Evolutionary conservation across 192 early-diverging fungal genomes (phyloP), one percentile per base, ranked within the genome.

Genomic region (Geranomyces variabilis): DNA sequence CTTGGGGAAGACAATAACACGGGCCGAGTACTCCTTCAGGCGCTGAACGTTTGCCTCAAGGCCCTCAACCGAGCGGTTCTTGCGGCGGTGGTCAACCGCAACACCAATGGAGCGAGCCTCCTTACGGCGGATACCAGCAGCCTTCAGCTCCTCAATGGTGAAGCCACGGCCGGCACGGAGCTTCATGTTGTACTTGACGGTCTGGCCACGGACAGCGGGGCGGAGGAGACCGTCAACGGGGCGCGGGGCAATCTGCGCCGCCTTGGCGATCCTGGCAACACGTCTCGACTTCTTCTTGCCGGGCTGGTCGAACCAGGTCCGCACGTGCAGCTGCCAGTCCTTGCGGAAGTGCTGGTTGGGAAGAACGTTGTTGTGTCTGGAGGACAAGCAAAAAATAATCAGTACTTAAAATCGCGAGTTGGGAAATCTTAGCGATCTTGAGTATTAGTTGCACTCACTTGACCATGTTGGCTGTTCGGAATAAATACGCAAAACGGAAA

Each of bases 301-400:
- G 75, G 94, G 92, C 84, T 94, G 96, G 87, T 97, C 90, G 88
- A 99, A 99, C 95, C 95, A 97, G 75, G 95, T 97, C 86, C 91
- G 92, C 67, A 99, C 94, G 78, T 93, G 93, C 74, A 84, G 77
- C 81, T 97, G 92, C 95, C 95, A 96, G 86, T 95, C 91, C 67
- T 69, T 69, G 15, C 90, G 97, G 91, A 97, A 95, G 83, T 99
- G 97, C 76, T 84, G 82, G 83, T 93, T 94, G 77, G 95, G 93
- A 81, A 97, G 82, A 75, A 90, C 86, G 82, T 95, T 94, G 90
- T 96, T 97, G 88, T 94, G 93, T 87, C 90, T 94, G 36, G 36
- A 41, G n/a, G n/a, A n/a, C n/a, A n/a, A n/a, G n/a, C n/a, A n/a
- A n/a, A n/a, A n/a, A n/a, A n/a, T n/a, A n/a, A n/a, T n/a, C n/a